phyloP scores from a whole-genome alignment of 495 filamentous ascomycete species.

The Pyrenula aspistea region DNA sequence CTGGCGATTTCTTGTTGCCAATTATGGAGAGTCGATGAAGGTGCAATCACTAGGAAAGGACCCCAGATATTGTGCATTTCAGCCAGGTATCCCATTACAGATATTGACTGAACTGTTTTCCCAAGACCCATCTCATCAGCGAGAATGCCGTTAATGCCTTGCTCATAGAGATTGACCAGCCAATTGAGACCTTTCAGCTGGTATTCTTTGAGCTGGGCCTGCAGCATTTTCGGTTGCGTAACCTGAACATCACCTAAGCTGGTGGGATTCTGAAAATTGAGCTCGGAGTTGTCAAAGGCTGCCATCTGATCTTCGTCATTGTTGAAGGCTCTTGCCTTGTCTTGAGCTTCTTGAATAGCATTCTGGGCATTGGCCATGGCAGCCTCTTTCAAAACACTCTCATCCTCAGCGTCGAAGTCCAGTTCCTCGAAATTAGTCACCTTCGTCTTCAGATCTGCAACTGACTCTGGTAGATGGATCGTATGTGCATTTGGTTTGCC shows the following conservation, averaged over 20 bases:
- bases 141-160: constrained; percentile 98
- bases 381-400: constrained; percentile 64
- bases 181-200: constrained; percentile 97
- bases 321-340: constrained; percentile 87
- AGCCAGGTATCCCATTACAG: constrained; percentile 96
- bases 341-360: constrained; percentile 88
- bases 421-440: constrained; percentile 89
- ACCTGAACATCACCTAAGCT: constrained; percentile 89
- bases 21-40: constrained; percentile 93
- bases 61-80: constrained; percentile 98
- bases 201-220: constrained; percentile 91
- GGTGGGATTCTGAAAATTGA: constrained; percentile 99
- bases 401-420: constrained; percentile 93
- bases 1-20: constrained; percentile 96
- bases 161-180: constrained; percentile 97
- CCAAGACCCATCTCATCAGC: constrained; percentile 99
- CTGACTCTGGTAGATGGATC: constrained; percentile 46
- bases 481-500: constrained; percentile 32
- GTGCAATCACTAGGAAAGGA: constrained; percentile 92
- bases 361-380: constrained; percentile 94
- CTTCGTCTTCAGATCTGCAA: constrained; percentile 46
- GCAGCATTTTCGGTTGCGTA: constrained; percentile 87
- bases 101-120: constrained; percentile 97
- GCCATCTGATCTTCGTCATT: constrained; percentile 43
- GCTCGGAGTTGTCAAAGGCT: constrained; percentile 64